Conservation (phyloP, 2,329 filamentous ascomycete species). For the Aspergillus niger region DNA sequence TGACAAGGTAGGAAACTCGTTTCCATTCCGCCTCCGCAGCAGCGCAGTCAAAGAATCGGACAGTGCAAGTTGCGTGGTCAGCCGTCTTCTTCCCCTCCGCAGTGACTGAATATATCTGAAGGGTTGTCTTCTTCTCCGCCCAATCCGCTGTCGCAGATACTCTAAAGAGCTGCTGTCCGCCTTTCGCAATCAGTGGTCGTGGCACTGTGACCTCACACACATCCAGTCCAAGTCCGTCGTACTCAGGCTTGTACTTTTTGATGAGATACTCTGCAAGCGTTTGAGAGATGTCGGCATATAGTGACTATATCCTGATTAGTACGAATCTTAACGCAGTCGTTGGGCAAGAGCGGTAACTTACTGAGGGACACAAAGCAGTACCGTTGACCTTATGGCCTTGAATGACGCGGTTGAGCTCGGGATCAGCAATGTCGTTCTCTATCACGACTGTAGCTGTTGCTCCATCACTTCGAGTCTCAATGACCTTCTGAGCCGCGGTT, state of each 20-base stretch:
- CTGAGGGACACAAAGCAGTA: constrained; percentile 37
- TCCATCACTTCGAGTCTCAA: constrained; percentile 31
- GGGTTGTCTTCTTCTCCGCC: constrained; percentile 31
- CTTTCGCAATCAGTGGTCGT: constrained; percentile 59
- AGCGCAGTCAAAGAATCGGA: constrained; percentile 37
- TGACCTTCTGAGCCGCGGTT: constrained; percentile 34
- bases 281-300: constrained; percentile 43
- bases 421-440: constrained; percentile 39
- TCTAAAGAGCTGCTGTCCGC: constrained; percentile 42
- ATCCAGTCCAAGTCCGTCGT: constrained; percentile 34
- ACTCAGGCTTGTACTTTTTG: constrained; percentile 37
- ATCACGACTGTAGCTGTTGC: constrained; percentile 34
- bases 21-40: constrained; percentile 30
- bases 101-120: constrained; percentile 42
- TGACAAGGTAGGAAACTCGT: constrained; percentile 58
- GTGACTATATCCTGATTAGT: constrained; percentile 25
- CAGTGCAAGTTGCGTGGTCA: constrained; percentile 39
- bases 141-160: constrained; percentile 41
- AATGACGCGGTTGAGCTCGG: constrained; percentile 37
- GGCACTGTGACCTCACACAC: constrained; percentile 39
- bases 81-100: constrained; percentile 39
- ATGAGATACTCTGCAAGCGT: constrained; percentile 38
- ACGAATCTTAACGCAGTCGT: background rate
- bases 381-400: constrained; percentile 43
- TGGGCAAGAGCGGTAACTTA: constrained; percentile 18